Evolutionary conservation across 2,329 filamentous ascomycete species (phyloP), one percentile per base, ranked within the genome.

Genomic region (Torrubiellomyces zombiae): DNA sequence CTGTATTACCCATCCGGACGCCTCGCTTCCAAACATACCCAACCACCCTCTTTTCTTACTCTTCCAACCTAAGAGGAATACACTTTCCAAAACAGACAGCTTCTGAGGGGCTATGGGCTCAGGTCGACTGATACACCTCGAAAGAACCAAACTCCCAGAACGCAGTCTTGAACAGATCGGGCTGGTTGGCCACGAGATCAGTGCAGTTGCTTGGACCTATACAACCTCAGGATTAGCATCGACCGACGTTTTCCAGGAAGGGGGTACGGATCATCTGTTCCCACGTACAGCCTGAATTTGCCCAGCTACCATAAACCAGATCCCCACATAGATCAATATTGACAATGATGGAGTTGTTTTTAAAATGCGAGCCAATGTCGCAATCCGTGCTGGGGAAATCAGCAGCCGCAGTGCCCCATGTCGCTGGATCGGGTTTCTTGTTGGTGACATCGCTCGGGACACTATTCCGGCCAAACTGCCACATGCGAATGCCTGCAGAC

Each of bases 61-160:
- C 19, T 11, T 27, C 23, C 13, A 10, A 21, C 14, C 22, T 18
- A 14, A 10, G 17, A 18, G 10, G 16, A 10, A 19, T 12, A 9
- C 14, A 14, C 4, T 19, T 14, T 20, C 14, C 20, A 12, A 20
- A 24, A 24, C 16, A 13, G 24, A 7, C 9, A 14, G n/a, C 29
- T 23, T 30, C n/a, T n/a, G n/a, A n/a, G n/a, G n/a, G n/a, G n/a
- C n/a, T n/a, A n/a, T n/a, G n/a, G n/a, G n/a, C 7, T 24, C 14
- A 48, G 3, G 38, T 32, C 7, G 45, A 21, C 24, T 53, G 45
- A 39, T 72, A 76, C 3, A 76, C 58, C 32, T 64, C 51, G 33
- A 76, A 73, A 7, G 51, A 44, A 3, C 60, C 63, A 48, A 76
- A 73, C 47, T 67, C 68, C 74, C 65, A 80, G 40, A 58, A 78